A percentile compares a stretch with the other conserved stretches of the same genome.
These are phyloP conservation scores for Russula lepida DNA, from an alignment of 768 basidiomycete species.

Conservation along the genomic window DNA sequence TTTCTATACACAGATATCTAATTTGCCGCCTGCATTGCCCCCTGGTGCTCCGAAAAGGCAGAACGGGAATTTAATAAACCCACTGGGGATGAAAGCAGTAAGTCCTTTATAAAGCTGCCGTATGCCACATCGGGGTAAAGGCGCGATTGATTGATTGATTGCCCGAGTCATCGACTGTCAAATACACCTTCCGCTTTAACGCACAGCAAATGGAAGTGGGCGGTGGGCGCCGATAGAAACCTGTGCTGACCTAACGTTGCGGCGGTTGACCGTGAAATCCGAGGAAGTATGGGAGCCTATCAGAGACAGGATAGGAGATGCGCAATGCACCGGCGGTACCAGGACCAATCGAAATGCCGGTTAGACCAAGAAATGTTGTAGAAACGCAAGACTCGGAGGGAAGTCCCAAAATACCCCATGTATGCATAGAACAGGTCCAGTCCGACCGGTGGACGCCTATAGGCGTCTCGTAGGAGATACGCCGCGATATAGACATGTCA, in stretches of 20 bases:
- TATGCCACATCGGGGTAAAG: background rate
- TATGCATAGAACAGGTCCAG: background rate
- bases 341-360: too few relatives aligned
- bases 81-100: background rate
- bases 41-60: background rate
- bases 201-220: background rate
- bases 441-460: background rate
- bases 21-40: background rate
- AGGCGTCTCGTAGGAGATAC: too few relatives aligned
- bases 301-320: background rate
- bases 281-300: background rate
- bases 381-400: background rate
- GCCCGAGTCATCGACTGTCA: background rate
- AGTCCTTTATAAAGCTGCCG: background rate
- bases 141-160: background rate
- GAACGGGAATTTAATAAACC: background rate
- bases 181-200: too few relatives aligned
- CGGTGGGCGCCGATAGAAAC: too few relatives aligned
- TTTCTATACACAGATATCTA: background rate
- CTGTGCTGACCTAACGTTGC: background rate
- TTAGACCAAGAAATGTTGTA: too few relatives aligned
- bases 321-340: background rate
- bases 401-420: too few relatives aligned
- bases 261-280: background rate
- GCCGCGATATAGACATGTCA: too few relatives aligned